Evolutionary conservation across 352 stramenopile species (phyloP), one percentile per base, ranked within the genome.

Genomic region (Phytophthora idaei): DNA sequence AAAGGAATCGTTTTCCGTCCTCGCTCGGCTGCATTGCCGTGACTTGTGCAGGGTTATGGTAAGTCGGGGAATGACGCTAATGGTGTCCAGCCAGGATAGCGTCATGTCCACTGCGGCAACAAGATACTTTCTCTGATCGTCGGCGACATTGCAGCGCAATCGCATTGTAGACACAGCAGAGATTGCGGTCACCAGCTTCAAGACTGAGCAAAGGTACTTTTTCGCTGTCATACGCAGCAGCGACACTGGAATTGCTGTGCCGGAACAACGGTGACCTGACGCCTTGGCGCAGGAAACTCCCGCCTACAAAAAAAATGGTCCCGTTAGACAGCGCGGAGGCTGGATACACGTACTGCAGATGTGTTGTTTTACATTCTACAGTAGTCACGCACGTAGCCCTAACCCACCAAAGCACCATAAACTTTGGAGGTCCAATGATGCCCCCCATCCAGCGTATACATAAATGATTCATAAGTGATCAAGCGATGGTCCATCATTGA

Each of bases 41-140:
- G 57, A 12, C 37, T 34, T 52, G 58, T 36, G 47, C 29, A 51
- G 32, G 49, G 59, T 54, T 54, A 11, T 44, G 25, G 57, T 39
- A 66, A 66, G 48, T 67, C 49, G 21, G 37, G 39, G 56, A 71
- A 66, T 71, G 63, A 67, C 25, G 36, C 25, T 15, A 14, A n/a
- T 32, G 44, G 5, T 48, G n/a, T 25, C 42, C 42, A 48, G 42
- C 47, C 10, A 34, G 34, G 34, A n/a, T 57, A 57, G 34, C 21
- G 54, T 7, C 25, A 61, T 67, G 52, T 61, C 53, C 61, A 67
- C 39, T 42, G 9, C 34, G 11, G 37, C 54, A 11, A 48, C 31
- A 67, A 67, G 63, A 71, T 70, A 70, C 56, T 70, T 63, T 68
- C 41, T 39, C 50, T 61, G 59, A 67, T 67, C 59, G 59, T 54